A percentile compares a stretch with the other conserved stretches of the same genome.
Evolutionary conservation across 2,329 filamentous ascomycete species (phyloP).

Genomic region (Fusarium dlaminii): DNA sequence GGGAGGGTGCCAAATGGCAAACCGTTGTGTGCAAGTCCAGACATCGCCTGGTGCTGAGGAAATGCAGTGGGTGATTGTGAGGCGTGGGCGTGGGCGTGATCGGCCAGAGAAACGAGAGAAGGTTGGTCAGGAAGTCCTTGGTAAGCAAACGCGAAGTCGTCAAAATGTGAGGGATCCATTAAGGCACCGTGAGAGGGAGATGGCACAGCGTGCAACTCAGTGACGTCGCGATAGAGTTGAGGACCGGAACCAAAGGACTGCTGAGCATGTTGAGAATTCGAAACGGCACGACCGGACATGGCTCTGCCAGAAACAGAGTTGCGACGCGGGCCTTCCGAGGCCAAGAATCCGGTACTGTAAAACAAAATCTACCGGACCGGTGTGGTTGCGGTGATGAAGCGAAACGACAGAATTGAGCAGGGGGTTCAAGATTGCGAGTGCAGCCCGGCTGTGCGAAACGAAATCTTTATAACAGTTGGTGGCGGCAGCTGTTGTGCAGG

Average conservation of each 20-base stretch:
- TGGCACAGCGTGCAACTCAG: conserved; percentile 34
- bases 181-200: conserved; percentile 42
- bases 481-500: conserved; percentile 19
- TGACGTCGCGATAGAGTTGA: conserved; percentile 40
- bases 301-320: conserved; percentile 31
- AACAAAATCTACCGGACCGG: conserved; percentile 20
- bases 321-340: conserved; percentile 28
- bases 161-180: conserved; percentile 61
- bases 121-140: conserved; percentile 53
- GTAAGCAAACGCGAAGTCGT: conserved; percentile 64
- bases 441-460: conserved; percentile 8
- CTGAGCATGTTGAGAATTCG: conserved; percentile 46
- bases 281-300: conserved; percentile 46
- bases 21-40: conserved; percentile 36
- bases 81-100: conserved; percentile 48
- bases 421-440: not conserved
- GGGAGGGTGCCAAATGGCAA: conserved; percentile 37
- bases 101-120: conserved; percentile 50
- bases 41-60: conserved; percentile 44
- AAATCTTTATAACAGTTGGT: conserved; percentile 25
- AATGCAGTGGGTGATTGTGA: conserved; percentile 48
- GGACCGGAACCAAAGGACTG: conserved; percentile 39
- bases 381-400: not conserved
- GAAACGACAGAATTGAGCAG: not conserved
- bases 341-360: conserved; percentile 18